These are phyloP conservation scores for Phytophthora meadii DNA, from an alignment of 352 stramenopile species.

Conservation along the genomic window DNA sequence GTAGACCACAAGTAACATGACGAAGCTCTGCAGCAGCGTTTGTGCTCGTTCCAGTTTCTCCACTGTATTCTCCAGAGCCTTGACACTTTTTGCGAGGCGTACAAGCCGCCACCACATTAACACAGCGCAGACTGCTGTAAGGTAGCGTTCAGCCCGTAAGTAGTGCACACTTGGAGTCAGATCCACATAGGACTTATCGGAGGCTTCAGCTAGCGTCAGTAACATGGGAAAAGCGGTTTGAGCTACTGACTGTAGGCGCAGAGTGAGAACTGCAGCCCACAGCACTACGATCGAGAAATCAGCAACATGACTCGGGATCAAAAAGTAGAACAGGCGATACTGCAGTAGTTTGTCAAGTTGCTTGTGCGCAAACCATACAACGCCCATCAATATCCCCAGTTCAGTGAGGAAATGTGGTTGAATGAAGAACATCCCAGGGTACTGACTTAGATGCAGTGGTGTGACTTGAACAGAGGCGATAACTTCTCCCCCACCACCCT, in stretches of 20 bases:
- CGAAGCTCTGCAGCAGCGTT: conserved; percentile 47
- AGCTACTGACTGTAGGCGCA: conserved; percentile 44
- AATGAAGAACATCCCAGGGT: conserved; percentile 49
- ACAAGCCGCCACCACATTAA: conserved; percentile 74
- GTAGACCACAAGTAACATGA: conserved; percentile 50
- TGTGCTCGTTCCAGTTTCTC: conserved; percentile 55
- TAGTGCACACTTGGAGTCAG: conserved; percentile 39
- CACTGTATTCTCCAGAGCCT: conserved; percentile 49
- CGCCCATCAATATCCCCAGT: conserved; percentile 45
- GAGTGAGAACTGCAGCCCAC: conserved; percentile 41
- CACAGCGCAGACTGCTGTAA: conserved; percentile 47
- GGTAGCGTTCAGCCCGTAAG: conserved; percentile 38
- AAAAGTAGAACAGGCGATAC: conserved; percentile 73
- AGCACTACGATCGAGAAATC: conserved; percentile 62
- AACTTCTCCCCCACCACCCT: conserved; percentile 41
- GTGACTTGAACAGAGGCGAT: conserved; percentile 34
- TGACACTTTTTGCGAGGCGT: conserved; percentile 52
- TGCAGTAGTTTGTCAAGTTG: conserved; percentile 60
- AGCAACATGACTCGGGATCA: conserved; percentile 54
- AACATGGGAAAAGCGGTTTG: conserved; percentile 47
- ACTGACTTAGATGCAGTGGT: conserved; percentile 60
- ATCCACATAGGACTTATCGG: conserved; percentile 44
- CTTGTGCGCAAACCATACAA: conserved; percentile 55
- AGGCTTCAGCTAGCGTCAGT: conserved; percentile 36
- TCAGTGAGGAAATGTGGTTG: conserved; percentile 61